Conservation (phyloP, 129 eudicot species). For the Chrysanthemum lavandulifolium region DNA sequence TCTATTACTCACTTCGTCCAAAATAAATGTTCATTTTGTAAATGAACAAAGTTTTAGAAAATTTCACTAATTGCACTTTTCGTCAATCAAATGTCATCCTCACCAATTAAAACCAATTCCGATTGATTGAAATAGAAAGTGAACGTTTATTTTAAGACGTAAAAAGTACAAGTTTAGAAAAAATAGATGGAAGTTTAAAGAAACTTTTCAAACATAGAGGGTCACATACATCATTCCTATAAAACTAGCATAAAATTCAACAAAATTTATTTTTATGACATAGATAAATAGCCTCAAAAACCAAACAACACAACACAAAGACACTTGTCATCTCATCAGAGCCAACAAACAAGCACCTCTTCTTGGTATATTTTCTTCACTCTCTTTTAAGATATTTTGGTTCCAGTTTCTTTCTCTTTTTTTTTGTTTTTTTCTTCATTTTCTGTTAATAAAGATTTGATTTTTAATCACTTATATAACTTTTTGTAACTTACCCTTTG, state of each 20-base stretch:
- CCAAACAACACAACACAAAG: conserved; percentile 10
- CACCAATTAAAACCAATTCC: too few species aligned
- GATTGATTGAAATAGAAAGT: too few species aligned
- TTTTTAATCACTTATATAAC: neutral
- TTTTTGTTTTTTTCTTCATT: neutral
- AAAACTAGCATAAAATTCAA: conserved; percentile 26
- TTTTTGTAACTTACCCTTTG: conserved; percentile 10
- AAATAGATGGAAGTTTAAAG: neutral
- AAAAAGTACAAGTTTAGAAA: neutral
- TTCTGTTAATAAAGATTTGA: conserved; percentile 16
- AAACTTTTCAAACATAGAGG: neutral
- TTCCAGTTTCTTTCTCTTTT: conserved; percentile 4
- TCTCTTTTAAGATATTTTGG: conserved; percentile 10
- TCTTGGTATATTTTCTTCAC: conserved; percentile 34
- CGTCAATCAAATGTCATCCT: too few species aligned
- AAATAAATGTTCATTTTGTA: too few species aligned
- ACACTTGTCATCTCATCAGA: conserved; percentile 73
- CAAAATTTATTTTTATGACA: conserved; percentile 7
- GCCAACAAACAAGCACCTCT: conserved; percentile 44
- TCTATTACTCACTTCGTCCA: too few species aligned
- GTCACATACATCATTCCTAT: conserved; percentile 4
- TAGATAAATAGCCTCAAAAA: too few species aligned
- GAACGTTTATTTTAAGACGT: too few species aligned
- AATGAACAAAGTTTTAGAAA: too few species aligned
- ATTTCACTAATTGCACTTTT: too few species aligned